Percentiles rank a stretch among this genome's conserved stretches.
Evolutionary conservation across 2,329 filamentous ascomycete species (phyloP).

Genomic region (Cercospora sesami): DNA sequence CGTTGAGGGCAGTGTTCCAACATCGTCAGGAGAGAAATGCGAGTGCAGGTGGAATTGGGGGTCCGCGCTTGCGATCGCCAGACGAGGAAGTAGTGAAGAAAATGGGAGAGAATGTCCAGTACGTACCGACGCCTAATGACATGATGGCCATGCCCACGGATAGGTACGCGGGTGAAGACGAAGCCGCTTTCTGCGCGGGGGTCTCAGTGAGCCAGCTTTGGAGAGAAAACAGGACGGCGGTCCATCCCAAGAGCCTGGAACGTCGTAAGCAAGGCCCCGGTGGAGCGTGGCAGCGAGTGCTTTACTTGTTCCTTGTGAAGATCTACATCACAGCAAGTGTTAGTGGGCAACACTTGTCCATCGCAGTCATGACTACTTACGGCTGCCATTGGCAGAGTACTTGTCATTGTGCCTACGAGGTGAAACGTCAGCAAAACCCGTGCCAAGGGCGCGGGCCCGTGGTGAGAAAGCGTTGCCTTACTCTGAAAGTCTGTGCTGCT

Average conservation of each 20-base stretch:
- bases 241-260: slow-evolving; percentile 65
- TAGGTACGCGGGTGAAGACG: slow-evolving; percentile 70
- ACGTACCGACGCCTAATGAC: slow-evolving; percentile 49
- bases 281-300: slow-evolving; percentile 23
- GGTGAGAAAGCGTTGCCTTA: slow-evolving; percentile 18
- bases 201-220: slow-evolving; percentile 78
- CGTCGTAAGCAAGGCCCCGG: background rate
- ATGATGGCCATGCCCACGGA: slow-evolving; percentile 71
- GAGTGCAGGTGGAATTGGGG: background rate
- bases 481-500: slow-evolving; percentile 68
- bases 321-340: slow-evolving; percentile 56
- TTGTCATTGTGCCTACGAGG: slow-evolving; percentile 60
- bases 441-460: background rate
- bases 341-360: background rate
- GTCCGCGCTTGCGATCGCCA: background rate
- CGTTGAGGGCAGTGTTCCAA: background rate
- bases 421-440: slow-evolving; percentile 41
- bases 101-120: background rate
- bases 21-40: background rate
- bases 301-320: slow-evolving; percentile 83
- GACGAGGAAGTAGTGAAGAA: background rate
- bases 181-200: slow-evolving; percentile 63
- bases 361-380: slow-evolving; percentile 46
- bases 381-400: slow-evolving; percentile 90
- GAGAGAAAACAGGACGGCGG: slow-evolving; percentile 70